phyloP scores from a whole-genome alignment of 345 rosid species.

The Abelmoschus esculentus region DNA sequence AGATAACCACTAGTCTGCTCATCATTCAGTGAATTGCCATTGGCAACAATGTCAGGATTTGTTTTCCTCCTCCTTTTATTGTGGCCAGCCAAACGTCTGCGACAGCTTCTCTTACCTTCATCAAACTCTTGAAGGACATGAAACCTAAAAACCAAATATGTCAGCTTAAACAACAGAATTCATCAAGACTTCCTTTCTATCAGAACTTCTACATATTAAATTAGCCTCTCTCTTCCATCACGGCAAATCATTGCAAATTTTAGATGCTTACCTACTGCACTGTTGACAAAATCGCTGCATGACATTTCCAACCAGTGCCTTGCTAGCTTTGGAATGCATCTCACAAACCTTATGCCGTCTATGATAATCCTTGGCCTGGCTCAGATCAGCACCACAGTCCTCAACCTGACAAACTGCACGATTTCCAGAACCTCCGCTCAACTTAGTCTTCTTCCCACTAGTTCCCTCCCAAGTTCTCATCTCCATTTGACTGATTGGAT shows the following conservation, averaged over 20 bases:
- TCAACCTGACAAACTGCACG: conserved; percentile 92
- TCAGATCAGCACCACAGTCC: conserved; percentile 90
- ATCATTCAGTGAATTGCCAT: conserved; percentile 19
- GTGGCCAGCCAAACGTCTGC: conserved; percentile 7
- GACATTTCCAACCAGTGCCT: no score
- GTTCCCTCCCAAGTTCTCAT: no score
- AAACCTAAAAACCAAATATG: conserved; percentile 44
- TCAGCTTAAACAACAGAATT: not conserved
- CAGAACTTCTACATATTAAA: not conserved
- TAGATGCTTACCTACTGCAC: conserved; percentile 72
- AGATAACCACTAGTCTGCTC: conserved; percentile 65
- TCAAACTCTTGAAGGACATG: conserved; percentile 96
- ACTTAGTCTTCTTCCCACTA: no score
- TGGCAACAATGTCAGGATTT: conserved; percentile 56
- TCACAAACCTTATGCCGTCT: no score
- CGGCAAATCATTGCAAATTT: not conserved
- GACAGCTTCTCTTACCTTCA: conserved; percentile 40
- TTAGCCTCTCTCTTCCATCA: no score
- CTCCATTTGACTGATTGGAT: no score
- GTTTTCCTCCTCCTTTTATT: conserved; percentile 94
- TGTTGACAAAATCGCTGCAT: conserved; percentile 72
- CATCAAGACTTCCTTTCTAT: not conserved
- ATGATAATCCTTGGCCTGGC: conserved; percentile 30
- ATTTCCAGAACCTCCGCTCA: no score
- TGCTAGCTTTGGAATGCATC: no score